Conservation (phyloP, 345 rosid species). For the Cardiospermum halicacabum region DNA sequence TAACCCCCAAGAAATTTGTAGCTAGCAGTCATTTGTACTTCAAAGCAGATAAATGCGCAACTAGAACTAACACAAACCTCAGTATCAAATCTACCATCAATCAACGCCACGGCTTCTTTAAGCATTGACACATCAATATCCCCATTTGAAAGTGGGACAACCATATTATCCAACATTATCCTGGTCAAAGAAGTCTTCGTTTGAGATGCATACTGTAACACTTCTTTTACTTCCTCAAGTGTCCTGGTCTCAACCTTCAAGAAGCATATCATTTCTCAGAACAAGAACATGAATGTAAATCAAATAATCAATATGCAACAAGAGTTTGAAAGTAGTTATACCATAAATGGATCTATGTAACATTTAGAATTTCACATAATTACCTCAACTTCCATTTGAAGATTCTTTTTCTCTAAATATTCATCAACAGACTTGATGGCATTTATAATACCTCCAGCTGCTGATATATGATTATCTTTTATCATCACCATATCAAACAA, state of each 20-base stretch:
- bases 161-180: constrained; percentile 97
- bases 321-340: constrained; percentile 5
- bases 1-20: constrained; percentile 2
- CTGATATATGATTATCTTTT: constrained; percentile 95
- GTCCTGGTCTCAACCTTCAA: constrained; percentile 87
- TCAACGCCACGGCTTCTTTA: constrained; percentile 62
- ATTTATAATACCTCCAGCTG: constrained; percentile 76
- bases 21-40: neutral
- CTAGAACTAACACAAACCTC: constrained; percentile 62
- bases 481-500: constrained; percentile 97
- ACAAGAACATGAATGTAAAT: too few species aligned
- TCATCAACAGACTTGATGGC: constrained; percentile 73
- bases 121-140: constrained; percentile 89
- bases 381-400: constrained; percentile 96
- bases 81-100: constrained; percentile 70
- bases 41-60: constrained; percentile 5
- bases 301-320: neutral
- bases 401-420: constrained; percentile 58
- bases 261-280: neutral
- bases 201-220: constrained; percentile 52
- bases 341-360: constrained; percentile 1
- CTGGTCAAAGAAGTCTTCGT: constrained; percentile 58
- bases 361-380: constrained; percentile 8
- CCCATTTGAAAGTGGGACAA: constrained; percentile 73
- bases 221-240: constrained; percentile 76